A percentile compares a stretch with the other conserved stretches of the same genome.
phyloP scores from a whole-genome alignment of 2,329 filamentous ascomycete species.

The Rutstroemia sp. region DNA sequence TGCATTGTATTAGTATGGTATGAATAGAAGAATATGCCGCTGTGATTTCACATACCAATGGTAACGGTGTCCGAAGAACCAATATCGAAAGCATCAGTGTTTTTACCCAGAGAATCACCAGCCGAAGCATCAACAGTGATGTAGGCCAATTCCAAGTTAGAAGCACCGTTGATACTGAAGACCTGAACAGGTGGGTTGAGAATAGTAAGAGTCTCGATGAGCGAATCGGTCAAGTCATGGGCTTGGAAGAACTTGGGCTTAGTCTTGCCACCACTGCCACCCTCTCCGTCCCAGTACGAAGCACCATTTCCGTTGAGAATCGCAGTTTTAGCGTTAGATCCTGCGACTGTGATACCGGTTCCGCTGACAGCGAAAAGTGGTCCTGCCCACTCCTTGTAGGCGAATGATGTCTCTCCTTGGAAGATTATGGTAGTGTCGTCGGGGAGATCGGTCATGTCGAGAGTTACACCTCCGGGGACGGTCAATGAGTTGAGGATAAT shows the following conservation, averaged over 20 bases:
- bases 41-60: slow-evolving; percentile 32
- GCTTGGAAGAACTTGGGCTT: slow-evolving; percentile 60
- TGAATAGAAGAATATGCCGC: too few species aligned
- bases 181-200: slow-evolving; percentile 48
- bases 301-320: slow-evolving; percentile 43
- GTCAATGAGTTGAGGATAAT: slow-evolving; percentile 46
- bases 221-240: slow-evolving; percentile 43
- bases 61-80: slow-evolving; percentile 38
- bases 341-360: slow-evolving; percentile 18
- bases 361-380: slow-evolving; percentile 44
- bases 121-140: slow-evolving; percentile 51
- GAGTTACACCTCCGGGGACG: slow-evolving; percentile 51
- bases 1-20: too few species aligned
- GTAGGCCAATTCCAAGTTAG: slow-evolving; percentile 37
- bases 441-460: slow-evolving; percentile 48
- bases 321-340: slow-evolving; percentile 14
- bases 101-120: slow-evolving; percentile 38
- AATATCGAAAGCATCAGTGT: slow-evolving; percentile 51
- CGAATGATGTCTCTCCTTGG: slow-evolving; percentile 59
- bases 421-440: slow-evolving; percentile 50
- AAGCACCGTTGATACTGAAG: slow-evolving; percentile 39
- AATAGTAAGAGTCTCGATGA: slow-evolving; percentile 42
- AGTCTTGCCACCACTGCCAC: slow-evolving; percentile 48
- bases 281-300: slow-evolving; percentile 51
- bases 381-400: slow-evolving; percentile 57